These are phyloP conservation scores for Coemansia sp. DNA, from an alignment of 192 early-diverging fungal species.

Conservation along the genomic window DNA sequence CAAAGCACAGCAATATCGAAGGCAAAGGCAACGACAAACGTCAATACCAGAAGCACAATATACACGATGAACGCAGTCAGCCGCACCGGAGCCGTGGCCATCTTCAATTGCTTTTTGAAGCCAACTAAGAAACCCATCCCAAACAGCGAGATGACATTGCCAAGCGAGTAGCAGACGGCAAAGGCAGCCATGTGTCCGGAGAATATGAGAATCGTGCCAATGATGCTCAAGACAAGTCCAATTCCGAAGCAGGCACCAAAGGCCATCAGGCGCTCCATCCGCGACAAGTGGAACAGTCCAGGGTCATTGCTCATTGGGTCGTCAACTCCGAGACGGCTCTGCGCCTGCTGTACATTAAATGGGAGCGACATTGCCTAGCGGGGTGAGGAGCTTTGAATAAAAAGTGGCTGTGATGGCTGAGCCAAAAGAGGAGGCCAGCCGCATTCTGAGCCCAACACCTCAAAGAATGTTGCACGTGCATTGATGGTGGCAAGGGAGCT, in stretches of 20 bases:
- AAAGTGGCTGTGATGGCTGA: slow-evolving; percentile 1
- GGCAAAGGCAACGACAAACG: slow-evolving; percentile 74
- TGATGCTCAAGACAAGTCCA: slow-evolving; percentile 76
- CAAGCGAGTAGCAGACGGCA: slow-evolving; percentile 88
- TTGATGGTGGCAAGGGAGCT: neutral
- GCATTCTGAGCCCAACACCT: neutral
- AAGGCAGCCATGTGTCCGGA: slow-evolving; percentile 68
- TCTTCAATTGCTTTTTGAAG: slow-evolving; percentile 82
- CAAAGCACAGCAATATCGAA: slow-evolving; percentile 65
- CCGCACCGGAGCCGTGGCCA: slow-evolving; percentile 75
- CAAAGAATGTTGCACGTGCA: neutral
- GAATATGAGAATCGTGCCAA: slow-evolving; percentile 61
- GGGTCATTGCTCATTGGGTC: slow-evolving; percentile 51
- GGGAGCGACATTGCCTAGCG: slow-evolving; percentile 43
- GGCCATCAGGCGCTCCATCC: slow-evolving; percentile 47
- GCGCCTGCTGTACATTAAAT: slow-evolving; percentile 34
- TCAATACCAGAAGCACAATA: slow-evolving; percentile 63
- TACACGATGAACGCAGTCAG: slow-evolving; percentile 75
- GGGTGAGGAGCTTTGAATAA: neutral
- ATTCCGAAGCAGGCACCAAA: slow-evolving; percentile 67
- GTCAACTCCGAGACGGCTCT: slow-evolving; percentile 22
- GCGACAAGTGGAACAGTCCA: slow-evolving; percentile 46
- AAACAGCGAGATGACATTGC: slow-evolving; percentile 83
- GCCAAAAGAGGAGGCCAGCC: neutral
- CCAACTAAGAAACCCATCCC: slow-evolving; percentile 90